Evolutionary conservation across 352 stramenopile species (phyloP), one percentile per base, ranked within the genome.

Genomic region (Blastocystis sp.): DNA sequence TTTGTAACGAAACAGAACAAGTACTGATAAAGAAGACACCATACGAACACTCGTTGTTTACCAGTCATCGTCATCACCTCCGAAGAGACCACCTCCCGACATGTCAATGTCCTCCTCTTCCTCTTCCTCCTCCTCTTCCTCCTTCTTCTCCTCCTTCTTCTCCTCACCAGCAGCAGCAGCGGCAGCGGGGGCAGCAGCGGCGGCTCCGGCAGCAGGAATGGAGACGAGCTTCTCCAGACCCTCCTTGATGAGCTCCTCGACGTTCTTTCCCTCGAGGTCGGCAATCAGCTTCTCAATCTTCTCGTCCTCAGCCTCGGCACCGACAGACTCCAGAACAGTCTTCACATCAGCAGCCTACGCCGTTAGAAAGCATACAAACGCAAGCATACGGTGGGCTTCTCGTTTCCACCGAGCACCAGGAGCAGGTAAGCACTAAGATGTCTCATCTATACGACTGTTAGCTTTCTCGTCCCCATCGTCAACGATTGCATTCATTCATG

Each of bases 281-380:
- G 84, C 88, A 24, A 90, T 81, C 18, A 92, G 84, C 53, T 87
- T 87, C 49, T 89, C 63, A 63, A 93, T 87, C 56, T 87, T 78
- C 76, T 91, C 90, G 24, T 90, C 89, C 87, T 97, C 91, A 49
- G 91, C 89, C 88, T 97, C 93, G 44, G 93, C 90, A 81, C 93
- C 93, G 69, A 92, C 92, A 56, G 94, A 92, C 79, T 92, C 88
- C 59, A 98, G 90, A 86, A 97, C 95, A 69, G 90, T 90, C 75
- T 90, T 93, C 84, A 97, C 90, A 76, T 97, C 93, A 87, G 91
- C 91, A 73, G 91, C 92, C 61, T 73, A 51, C 24, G 4, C 21
- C 18, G 36, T 69, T n/a, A 32, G 16, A 44, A 42, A 1, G 6
- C 2, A 29, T 36, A 27, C 9, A 18, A 29, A 76, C 24, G 4